A percentile compares a stretch with the other conserved stretches of the same genome.
Evolutionary conservation across 495 filamentous ascomycete species (phyloP).

Genomic region (Letharia lupina): DNA sequence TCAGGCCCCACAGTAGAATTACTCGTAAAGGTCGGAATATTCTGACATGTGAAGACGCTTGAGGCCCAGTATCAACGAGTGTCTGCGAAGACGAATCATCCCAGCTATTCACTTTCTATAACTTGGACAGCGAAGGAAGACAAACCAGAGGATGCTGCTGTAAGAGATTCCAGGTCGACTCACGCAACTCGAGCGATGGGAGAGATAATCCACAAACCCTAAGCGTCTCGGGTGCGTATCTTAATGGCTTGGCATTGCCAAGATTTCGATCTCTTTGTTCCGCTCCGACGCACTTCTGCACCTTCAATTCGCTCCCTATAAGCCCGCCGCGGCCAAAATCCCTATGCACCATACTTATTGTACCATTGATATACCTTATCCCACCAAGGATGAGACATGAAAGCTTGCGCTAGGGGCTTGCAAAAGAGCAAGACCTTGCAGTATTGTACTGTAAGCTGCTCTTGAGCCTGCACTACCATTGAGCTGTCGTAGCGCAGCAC

Average conservation of each 20-base stretch:
- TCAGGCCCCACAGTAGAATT: no score
- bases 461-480: not conserved
- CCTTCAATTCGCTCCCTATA: not conserved
- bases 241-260: not conserved
- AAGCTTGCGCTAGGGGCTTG: constrained; percentile 10
- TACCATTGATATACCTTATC: not conserved
- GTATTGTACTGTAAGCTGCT: constrained; percentile 2
- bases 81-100: no score
- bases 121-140: no score
- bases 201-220: no score
- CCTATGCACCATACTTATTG: not conserved
- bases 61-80: no score
- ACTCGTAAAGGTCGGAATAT: no score
- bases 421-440: constrained; percentile 9
- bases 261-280: constrained; percentile 1
- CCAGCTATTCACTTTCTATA: no score
- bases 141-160: no score
- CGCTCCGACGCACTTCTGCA: constrained; percentile 8
- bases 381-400: constrained; percentile 19
- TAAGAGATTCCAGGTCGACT: no score
- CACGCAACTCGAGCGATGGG: no score
- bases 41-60: no score
- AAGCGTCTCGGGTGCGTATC: not conserved
- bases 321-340: no score
- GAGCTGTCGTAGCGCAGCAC: not conserved